Base-by-base conservation (phyloP, 169 alveolate species). In the Eimeria zaria region DNA sequence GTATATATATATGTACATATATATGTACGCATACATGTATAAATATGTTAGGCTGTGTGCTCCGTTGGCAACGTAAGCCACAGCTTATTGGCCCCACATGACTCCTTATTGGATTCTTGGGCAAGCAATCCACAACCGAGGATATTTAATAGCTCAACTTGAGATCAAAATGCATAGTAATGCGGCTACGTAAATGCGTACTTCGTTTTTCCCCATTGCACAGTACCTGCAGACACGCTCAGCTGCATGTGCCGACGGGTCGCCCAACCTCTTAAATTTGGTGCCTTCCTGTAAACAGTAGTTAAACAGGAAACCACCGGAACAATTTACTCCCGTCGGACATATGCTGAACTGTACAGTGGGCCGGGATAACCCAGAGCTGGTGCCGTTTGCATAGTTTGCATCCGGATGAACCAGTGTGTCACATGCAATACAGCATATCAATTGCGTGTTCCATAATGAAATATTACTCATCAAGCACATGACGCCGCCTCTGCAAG, bases 1-100 rank as follows among this genome's bases (percentile, higher is more conserved):
- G 12, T 64, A 53, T 53, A 51, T 51, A 51, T 51, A 51, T 51
- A 51, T 51, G 12, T 51, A 51, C 12, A 51, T 51, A 51, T 51
- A 51, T 51, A 51, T 51, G 58, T 51, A 51, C n/a, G n/a, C n/a
- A n/a, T n/a, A n/a, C n/a, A 67, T 67, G 9, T 48, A 48, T 48
- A 48, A 48, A 48, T 48, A 48, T 48, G 9, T 8, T 55, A 36
- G 48, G 48, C 81, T 71, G 81, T 71, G 53, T 39, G 46, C 76
- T 67, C 81, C 81, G 48, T 16, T 39, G 53, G 53, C 51, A 71
- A 36, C 51, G 81, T 51, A 71, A 71, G 51, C 53, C 53, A 39
- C 81, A 71, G 81, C 39, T 33, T 33, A 71, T 39, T 71, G 51
- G 76, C 81, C 81, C 81, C 30, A 39, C 53, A 71, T 71, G 81